These are phyloP conservation scores for Plasmodium coatneyi DNA, from an alignment of 169 alveolate species.

Conservation along the genomic window DNA sequence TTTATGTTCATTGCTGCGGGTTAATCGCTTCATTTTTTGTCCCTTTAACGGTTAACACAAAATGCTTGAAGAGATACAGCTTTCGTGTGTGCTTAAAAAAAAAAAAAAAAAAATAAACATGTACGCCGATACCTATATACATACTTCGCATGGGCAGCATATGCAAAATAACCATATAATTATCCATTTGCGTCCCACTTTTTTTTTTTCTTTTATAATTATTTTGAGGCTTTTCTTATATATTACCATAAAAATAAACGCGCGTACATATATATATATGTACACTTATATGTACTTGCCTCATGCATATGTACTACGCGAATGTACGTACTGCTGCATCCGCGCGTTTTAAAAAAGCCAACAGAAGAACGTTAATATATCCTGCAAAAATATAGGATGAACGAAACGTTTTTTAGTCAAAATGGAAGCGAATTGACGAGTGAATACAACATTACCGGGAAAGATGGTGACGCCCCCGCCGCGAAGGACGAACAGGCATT, in stretches of 20 bases:
- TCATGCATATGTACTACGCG: not conserved
- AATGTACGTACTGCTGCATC: not conserved
- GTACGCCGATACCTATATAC: not conserved
- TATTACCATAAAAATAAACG: not conserved
- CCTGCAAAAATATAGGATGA: conserved; percentile 31
- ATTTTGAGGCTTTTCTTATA: not conserved
- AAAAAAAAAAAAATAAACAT: not conserved
- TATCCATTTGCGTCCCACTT: not conserved
- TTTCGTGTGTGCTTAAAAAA: not conserved
- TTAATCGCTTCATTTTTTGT: not conserved
- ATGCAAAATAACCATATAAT: not conserved
- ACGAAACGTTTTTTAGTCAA: conserved; percentile 23
- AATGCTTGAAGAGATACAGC: not conserved
- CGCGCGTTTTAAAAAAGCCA: not conserved
- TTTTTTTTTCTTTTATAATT: not conserved
- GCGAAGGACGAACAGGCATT: conserved; percentile 3
- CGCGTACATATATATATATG: not conserved
- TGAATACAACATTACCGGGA: conserved; percentile 6
- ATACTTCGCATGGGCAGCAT: not conserved
- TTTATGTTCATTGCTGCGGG: not conserved
- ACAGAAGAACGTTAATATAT: not conserved
- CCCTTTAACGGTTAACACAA: not conserved
- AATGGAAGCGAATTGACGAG: conserved; percentile 39
- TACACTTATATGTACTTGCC: not conserved
- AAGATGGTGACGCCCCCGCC: not conserved